Evolutionary conservation across 176 grass and related monocot species (phyloP).

Genomic region (Ananas comosus): DNA sequence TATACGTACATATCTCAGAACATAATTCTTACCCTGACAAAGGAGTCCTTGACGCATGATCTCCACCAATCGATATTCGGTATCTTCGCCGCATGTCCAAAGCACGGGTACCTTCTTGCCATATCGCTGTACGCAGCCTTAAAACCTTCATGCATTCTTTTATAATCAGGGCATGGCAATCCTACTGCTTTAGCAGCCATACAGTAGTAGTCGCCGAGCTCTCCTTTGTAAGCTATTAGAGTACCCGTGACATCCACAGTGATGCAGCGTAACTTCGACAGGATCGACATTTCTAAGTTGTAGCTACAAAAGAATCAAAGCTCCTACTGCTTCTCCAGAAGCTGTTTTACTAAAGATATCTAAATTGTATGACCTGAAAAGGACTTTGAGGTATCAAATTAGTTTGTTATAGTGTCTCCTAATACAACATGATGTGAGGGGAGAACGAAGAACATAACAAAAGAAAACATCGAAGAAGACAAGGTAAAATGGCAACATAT

Average conservation of each 20-base stretch:
- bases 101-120: slow-evolving; percentile 71
- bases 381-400: too few relatives aligned
- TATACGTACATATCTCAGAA: not conserved
- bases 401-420: not conserved
- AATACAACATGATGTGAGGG: not conserved
- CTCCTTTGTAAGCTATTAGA: slow-evolving; percentile 86
- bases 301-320: not conserved
- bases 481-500: too few relatives aligned
- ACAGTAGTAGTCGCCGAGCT: slow-evolving; percentile 97
- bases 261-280: slow-evolving; percentile 67
- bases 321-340: not conserved
- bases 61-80: slow-evolving; percentile 88
- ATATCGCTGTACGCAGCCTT: slow-evolving; percentile 82
- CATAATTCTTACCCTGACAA: slow-evolving; percentile 45
- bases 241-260: slow-evolving; percentile 97
- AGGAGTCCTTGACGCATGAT: slow-evolving; percentile 82
- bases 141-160: slow-evolving; percentile 90
- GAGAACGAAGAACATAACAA: too few relatives aligned
- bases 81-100: slow-evolving; percentile 77
- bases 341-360: not conserved
- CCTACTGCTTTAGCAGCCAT: slow-evolving; percentile 89
- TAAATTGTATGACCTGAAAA: not conserved
- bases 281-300: slow-evolving; percentile 41
- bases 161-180: slow-evolving; percentile 88
- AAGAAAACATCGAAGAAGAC: too few relatives aligned